Evolutionary conservation across 2,329 filamentous ascomycete species (phyloP), one percentile per base, ranked within the genome.

Genomic region (Fusarium keratoplasticum): DNA sequence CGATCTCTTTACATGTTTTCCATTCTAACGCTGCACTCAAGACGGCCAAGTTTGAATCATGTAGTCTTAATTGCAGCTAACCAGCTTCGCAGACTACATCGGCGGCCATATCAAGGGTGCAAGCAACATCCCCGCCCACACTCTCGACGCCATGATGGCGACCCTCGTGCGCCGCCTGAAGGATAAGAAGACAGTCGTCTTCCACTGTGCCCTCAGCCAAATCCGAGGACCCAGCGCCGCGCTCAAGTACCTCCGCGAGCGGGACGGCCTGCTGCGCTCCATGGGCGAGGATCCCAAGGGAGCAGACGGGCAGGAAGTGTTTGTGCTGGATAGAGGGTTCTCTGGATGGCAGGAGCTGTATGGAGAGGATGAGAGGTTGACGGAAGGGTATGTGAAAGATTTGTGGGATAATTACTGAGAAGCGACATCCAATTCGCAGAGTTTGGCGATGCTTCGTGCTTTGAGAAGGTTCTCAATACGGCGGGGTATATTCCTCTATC

Each of bases 191-290:
- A 92, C 89, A 13, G 95, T 99, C 16, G 90, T 99, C 1, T 99
- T 99, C 82, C 96, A 99, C 85, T 99, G 96, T 83, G 93, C 94
- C 20, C 86, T 98, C 64, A 96, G 93, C 76, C 96, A 98, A 85
- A 93, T 98, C 84, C 89, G 96, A 1, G 96, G 96, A 0, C 96
- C 96, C 0, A 89, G 89, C 60, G 95, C 96, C 5, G 96, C 96
- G 5, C 84, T 98, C 76, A 88, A 89, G 78, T 98, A 98, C 82
- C 76, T 95, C 70, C 86, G 93, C 38, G 93, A 95, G 84, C 87
- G 91, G 55, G 90, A 93, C 75, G 85, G 88, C 16, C 69, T 86
- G 22, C 67, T 86, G 20, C 80, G 70, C 66, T 66, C 67, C 20
- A 73, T 81, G 64, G 79, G 78, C 10, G 77, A 84, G 78, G 70